These are phyloP conservation scores for Dryadomyces quercus-mongolicae DNA, from an alignment of 2,329 filamentous ascomycete genomes.

Conservation along the genomic window DNA sequence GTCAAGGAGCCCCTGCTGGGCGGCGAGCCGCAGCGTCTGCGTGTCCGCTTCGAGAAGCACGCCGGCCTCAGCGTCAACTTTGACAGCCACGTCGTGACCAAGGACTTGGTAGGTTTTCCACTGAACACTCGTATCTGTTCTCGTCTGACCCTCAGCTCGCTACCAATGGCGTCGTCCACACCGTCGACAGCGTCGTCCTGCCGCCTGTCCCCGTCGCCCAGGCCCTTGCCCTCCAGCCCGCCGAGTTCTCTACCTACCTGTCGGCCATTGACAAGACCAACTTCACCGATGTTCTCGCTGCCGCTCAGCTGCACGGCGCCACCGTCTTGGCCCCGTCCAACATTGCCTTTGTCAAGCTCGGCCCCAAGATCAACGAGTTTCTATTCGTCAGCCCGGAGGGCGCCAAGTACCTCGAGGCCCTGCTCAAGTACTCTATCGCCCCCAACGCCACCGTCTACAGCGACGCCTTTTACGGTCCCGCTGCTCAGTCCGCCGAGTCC, in stretches of 20 bases:
- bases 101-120: conserved; percentile 49
- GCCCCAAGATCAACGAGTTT: conserved; percentile 65
- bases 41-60: conserved; percentile 45
- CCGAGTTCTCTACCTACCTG: conserved; percentile 66
- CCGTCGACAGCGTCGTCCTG: conserved; percentile 60
- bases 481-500: conserved; percentile 15
- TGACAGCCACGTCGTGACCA: conserved; percentile 55
- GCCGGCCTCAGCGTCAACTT: conserved; percentile 64
- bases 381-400: conserved; percentile 67
- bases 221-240: conserved; percentile 52
- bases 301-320: conserved; percentile 43
- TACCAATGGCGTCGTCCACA: conserved; percentile 73
- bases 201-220: conserved; percentile 54
- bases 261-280: conserved; percentile 65
- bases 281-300: conserved; percentile 48
- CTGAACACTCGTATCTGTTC: too few relatives aligned
- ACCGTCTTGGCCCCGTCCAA: conserved; percentile 79
- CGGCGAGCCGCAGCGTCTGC: conserved; percentile 58
- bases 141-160: conserved; percentile 38
- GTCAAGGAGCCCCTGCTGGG: conserved; percentile 48
- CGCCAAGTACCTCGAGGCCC: conserved; percentile 60
- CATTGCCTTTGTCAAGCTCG: conserved; percentile 65
- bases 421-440: conserved; percentile 70
- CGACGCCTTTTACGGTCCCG: conserved; percentile 59
- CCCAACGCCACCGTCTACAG: conserved; percentile 68